Evolutionary conservation across 129 eudicot genomes (phyloP).

Genomic region (Calendula officinalis): DNA sequence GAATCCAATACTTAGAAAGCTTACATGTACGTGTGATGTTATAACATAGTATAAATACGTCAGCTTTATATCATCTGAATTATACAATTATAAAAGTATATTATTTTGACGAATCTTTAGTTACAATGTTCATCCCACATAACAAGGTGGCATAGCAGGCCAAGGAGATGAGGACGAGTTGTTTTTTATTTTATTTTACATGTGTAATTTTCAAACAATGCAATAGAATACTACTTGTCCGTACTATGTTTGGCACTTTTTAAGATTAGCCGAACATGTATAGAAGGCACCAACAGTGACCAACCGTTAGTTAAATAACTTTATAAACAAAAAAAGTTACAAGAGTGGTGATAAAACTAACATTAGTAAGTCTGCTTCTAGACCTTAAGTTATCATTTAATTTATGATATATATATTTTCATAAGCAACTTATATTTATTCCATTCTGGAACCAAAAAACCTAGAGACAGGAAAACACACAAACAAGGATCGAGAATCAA

Average conservation of each 20-base stretch:
- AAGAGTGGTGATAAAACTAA: too few relatives aligned
- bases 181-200: neutral
- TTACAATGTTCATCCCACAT: neutral
- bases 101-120: neutral
- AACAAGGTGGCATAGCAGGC: neutral
- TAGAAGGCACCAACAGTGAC: too few relatives aligned
- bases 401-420: too few relatives aligned
- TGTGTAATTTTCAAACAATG: neutral
- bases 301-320: too few relatives aligned
- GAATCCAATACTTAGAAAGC: neutral
- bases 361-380: too few relatives aligned
- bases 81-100: neutral
- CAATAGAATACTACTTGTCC: neutral
- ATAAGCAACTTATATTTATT: too few relatives aligned
- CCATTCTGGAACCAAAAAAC: too few relatives aligned
- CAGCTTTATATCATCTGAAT: neutral
- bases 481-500: too few relatives aligned
- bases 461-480: too few relatives aligned
- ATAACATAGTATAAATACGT: neutral
- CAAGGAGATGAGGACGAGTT: neutral
- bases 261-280: neutral
- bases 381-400: too few relatives aligned
- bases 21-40: neutral
- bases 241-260: neutral
- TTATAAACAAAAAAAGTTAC: too few relatives aligned